Evolutionary conservation across 2,329 filamentous ascomycete species (phyloP).

Genomic region (Fusarium sp.): DNA sequence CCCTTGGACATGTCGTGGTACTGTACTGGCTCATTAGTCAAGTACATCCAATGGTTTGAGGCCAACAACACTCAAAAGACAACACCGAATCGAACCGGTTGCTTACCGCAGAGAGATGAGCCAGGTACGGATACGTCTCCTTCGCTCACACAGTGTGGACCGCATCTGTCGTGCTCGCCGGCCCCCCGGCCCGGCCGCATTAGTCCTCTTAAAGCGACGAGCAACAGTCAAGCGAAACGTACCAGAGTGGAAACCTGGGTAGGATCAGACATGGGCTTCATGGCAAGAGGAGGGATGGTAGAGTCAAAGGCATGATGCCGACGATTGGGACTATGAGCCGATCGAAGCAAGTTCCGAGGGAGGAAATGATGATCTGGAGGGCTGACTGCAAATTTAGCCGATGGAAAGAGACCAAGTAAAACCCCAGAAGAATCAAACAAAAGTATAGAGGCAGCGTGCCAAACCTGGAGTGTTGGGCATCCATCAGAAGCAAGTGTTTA

Average conservation of each 20-base stretch:
- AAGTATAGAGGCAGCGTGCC: background rate
- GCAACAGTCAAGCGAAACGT: constrained; percentile 36
- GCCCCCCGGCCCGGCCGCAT: constrained; percentile 36
- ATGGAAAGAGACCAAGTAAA: background rate
- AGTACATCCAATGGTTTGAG: background rate
- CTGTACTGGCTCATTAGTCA: constrained; percentile 1
- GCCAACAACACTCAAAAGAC: background rate
- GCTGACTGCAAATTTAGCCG: constrained; percentile 16
- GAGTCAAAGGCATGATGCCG: background rate
- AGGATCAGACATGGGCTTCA: constrained; percentile 24
- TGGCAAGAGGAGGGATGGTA: background rate
- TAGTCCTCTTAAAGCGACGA: constrained; percentile 38
- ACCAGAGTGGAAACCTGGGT: constrained; percentile 34
- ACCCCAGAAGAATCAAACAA: constrained; percentile 37
- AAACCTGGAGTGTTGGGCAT: background rate
- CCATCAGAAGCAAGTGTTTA: background rate
- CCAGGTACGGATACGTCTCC: background rate
- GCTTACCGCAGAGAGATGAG: background rate
- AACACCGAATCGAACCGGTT: background rate
- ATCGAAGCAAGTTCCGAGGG: background rate
- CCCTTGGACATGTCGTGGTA: constrained; percentile 9
- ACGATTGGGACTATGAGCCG: background rate
- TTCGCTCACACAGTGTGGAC: constrained; percentile 33
- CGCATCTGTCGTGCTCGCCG: constrained; percentile 19
- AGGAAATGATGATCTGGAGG: background rate